Evolutionary conservation across 1,284 basidiomycete genomes (phyloP).

Genomic region (Tilletia horrida): DNA sequence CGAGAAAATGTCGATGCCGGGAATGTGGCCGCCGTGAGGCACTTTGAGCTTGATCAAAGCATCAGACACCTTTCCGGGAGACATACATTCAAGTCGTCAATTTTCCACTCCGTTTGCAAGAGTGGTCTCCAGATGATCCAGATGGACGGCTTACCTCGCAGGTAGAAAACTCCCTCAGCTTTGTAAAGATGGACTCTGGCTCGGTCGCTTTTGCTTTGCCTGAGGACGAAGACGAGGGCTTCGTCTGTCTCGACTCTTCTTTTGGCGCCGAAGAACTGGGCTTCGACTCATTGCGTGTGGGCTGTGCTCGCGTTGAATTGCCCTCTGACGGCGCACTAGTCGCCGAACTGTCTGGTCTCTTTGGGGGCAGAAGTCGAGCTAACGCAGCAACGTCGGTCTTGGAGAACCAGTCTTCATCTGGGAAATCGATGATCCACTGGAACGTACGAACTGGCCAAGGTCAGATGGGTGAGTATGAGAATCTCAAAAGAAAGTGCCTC

Average conservation of each 20-base stretch:
- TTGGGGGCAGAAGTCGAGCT: conserved; percentile 3
- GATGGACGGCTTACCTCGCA: conserved; percentile 18
- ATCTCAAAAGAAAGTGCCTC: background rate
- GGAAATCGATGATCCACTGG: conserved; percentile 16
- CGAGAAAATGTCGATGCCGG: conserved; percentile 70
- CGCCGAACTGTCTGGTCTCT: background rate
- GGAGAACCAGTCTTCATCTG: conserved; percentile 10
- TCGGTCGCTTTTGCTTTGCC: background rate
- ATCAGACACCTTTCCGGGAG: conserved; percentile 69
- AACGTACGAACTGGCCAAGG: background rate
- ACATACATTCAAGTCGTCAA: background rate
- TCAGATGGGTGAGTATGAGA: background rate
- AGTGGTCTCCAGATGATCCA: background rate
- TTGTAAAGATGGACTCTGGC: conserved; percentile 11
- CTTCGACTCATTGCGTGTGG: background rate
- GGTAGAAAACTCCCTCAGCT: conserved; percentile 17
- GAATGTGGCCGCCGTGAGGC: conserved; percentile 73
- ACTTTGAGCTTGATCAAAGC: conserved; percentile 79
- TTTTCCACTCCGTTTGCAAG: background rate
- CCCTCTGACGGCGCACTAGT: background rate
- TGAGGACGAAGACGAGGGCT: background rate
- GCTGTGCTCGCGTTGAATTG: background rate
- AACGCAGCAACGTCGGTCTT: background rate
- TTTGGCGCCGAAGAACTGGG: background rate
- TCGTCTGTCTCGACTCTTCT: background rate